phyloP scores from a whole-genome alignment of 768 basidiomycete genomes.

The Crucibulum laeve region DNA sequence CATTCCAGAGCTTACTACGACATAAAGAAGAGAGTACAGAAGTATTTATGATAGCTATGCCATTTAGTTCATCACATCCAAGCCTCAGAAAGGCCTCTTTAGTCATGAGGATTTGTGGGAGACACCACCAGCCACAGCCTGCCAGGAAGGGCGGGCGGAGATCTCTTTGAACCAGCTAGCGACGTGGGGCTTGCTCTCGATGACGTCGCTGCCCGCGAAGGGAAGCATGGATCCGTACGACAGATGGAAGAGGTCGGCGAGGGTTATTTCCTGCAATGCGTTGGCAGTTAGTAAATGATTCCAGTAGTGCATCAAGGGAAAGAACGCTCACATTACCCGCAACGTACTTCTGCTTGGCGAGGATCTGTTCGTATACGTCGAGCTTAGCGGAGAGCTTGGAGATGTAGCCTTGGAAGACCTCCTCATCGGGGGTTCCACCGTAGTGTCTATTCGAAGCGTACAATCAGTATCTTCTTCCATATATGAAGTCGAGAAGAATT shows the following conservation, averaged over 20 bases:
- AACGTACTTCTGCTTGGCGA: conserved; percentile 52
- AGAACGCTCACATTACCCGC: conserved; percentile 40
- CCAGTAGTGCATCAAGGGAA: not conserved
- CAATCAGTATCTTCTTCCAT: not conserved
- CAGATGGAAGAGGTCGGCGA: conserved; percentile 58
- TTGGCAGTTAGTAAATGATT: not conserved
- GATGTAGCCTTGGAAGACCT: conserved; percentile 17
- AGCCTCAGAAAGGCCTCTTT: not conserved
- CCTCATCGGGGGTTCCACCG: conserved; percentile 26
- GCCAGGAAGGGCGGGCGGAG: conserved; percentile 41
- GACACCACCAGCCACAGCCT: conserved; percentile 37
- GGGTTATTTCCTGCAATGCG: conserved; percentile 31
- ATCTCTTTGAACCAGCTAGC: conserved; percentile 28
- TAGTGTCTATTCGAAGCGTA: too few species aligned
- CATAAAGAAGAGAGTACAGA: not conserved
- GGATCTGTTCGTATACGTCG: conserved; percentile 51
- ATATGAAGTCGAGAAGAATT: not conserved
- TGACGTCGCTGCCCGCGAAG: conserved; percentile 17
- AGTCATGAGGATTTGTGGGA: not conserved
- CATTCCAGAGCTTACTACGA: too few species aligned
- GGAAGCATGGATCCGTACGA: conserved; percentile 28
- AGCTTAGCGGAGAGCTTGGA: conserved; percentile 33
- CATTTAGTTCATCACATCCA: not conserved
- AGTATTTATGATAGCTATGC: not conserved
- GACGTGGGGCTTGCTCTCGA: conserved; percentile 38